phyloP scores from a whole-genome alignment of 1,284 basidiomycete species.

The Pseudozyma tsukubaensis region DNA sequence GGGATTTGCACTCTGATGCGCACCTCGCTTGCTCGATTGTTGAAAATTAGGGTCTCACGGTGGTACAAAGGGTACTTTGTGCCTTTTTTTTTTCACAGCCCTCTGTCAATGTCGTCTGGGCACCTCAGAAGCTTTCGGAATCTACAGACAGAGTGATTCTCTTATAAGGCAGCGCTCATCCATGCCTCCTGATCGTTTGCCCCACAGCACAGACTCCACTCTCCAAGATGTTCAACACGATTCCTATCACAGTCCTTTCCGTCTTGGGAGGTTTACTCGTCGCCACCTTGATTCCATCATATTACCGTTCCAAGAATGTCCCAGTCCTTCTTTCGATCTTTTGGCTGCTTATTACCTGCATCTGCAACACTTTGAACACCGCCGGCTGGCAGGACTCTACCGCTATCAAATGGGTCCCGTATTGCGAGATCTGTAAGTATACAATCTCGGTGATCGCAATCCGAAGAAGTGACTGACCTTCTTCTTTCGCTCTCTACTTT shows the following conservation, averaged over 20 bases:
- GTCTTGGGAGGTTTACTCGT: neutral
- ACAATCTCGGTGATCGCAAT: neutral
- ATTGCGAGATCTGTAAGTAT: slow-evolving; percentile 6
- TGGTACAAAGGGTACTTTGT: too few species aligned
- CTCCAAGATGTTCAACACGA: neutral
- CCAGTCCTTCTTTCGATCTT: slow-evolving; percentile 5
- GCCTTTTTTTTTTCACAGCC: too few species aligned
- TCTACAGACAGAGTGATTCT: too few species aligned
- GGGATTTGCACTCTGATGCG: too few species aligned
- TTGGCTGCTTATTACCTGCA: neutral
- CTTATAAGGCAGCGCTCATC: neutral
- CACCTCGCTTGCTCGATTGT: too few species aligned
- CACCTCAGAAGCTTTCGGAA: too few species aligned
- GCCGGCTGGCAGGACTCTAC: neutral
- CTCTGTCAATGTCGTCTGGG: too few species aligned
- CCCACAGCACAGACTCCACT: neutral
- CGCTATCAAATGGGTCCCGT: neutral
- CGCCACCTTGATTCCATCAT: neutral
- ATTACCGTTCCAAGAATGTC: slow-evolving; percentile 1
- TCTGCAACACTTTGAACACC: neutral
- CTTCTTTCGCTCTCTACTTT: too few species aligned
- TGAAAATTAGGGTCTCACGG: too few species aligned
- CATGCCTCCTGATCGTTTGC: neutral
- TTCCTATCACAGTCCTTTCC: slow-evolving; percentile 6
- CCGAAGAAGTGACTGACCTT: neutral